phyloP scores from a whole-genome alignment of 2,329 filamentous ascomycete genomes.

The Gliomastix tumulicola region DNA sequence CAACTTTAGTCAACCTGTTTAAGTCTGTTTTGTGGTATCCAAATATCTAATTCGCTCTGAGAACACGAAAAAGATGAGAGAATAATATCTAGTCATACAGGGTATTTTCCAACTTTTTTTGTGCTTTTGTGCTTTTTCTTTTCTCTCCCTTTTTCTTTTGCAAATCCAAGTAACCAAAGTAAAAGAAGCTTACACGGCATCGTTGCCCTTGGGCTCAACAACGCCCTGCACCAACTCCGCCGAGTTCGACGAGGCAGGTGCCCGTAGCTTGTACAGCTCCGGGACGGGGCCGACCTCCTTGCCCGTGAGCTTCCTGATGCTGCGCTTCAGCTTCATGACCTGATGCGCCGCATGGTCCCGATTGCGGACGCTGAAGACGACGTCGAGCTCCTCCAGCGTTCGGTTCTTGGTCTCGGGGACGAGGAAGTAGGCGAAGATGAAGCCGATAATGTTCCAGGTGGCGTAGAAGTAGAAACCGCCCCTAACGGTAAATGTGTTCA shows the following conservation, averaged over 20 bases:
- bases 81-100: no score
- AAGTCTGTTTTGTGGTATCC: no score
- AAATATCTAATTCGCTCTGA: no score
- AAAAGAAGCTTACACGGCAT: no score
- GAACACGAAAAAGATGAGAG: no score
- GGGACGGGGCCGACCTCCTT: constrained; percentile 9
- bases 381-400: constrained; percentile 53
- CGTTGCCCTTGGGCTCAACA: no score
- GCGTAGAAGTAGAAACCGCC: constrained; percentile 26
- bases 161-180: no score
- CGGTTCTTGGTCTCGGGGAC: constrained; percentile 55
- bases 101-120: no score
- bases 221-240: no score
- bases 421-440: constrained; percentile 47
- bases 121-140: no score
- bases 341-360: constrained; percentile 8
- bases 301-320: constrained; percentile 3
- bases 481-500: constrained; percentile 11
- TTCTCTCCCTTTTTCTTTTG: background rate
- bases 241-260: no score
- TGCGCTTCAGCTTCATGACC: constrained; percentile 1
- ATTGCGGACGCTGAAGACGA: constrained; percentile 14
- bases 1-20: no score
- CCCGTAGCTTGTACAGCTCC: constrained; percentile 5
- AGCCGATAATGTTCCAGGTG: constrained; percentile 16